Base-by-base conservation (phyloP, 805 yeast genomes). In the Suhomyces xylopsoci region DNA sequence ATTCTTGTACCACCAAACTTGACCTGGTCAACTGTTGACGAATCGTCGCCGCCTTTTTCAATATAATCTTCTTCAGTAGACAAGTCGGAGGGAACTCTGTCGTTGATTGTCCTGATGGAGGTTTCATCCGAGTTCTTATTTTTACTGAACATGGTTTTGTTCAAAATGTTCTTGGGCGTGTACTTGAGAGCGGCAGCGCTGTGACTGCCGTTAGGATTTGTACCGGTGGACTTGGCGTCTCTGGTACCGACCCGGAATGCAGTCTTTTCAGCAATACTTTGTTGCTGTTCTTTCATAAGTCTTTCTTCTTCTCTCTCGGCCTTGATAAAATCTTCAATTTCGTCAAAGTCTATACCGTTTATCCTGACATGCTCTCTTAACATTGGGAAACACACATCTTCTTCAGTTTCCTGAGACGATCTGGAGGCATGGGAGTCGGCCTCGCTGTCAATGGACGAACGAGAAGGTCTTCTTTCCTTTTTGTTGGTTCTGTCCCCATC, bases 361-460 rank as follows among this genome's bases (percentile, higher is more conserved):
- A 81, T 73, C 49, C 77, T 66, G 25, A 75, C 72, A 55, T 75
- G 79, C 55, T 86, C 87, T 3, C 88, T 84, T 48, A 83, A 73
- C 90, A 90, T 87, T 2, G 98, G 98, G 70, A 92, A 92, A 76
- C 98, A 93, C 45, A 93, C 99, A 79, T 93, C 98, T 65, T 90
- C 97, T 63, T 93, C 98, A 0, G 97, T 90, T 64, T 91, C 97
- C 60, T 89, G 96, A 3, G 92, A 85, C 17, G 85, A 83, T 58
- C 90, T 77, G 8, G 93, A 86, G 1, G 85, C 88, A 59, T 83
- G 88, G 1, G 92, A 87, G 59, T 81, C 87, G 19, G 78, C 80
- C 58, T 87, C 93, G 55, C 84, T 80, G 61, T 85, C 90, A 41
- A 73, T 68, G 12, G 80, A 62, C 6, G 73, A 57, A 55, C 67